Percentiles rank a stretch among this genome's conserved stretches.
phyloP scores from a whole-genome alignment of 192 early-diverging fungal genomes.

The Coemansia sp. region DNA sequence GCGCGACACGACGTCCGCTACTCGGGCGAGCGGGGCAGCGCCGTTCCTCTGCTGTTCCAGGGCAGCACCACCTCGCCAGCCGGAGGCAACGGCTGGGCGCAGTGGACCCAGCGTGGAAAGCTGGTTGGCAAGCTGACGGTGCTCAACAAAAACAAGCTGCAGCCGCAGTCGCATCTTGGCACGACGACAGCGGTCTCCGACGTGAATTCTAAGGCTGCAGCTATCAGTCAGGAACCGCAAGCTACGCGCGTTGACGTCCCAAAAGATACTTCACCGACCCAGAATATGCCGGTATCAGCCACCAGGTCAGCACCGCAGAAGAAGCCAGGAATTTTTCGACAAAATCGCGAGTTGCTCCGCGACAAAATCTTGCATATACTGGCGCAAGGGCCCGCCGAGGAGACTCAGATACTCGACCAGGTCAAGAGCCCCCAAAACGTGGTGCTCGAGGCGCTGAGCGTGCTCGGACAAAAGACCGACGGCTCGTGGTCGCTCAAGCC shows the following conservation, averaged over 20 bases:
- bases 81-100: slow-evolving; percentile 16
- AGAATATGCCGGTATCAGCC: not conserved
- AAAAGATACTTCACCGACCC: not conserved
- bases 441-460: slow-evolving; percentile 17
- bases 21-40: slow-evolving; percentile 27
- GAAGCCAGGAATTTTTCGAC: slow-evolving; percentile 39
- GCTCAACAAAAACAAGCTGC: not conserved
- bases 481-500: slow-evolving; percentile 47
- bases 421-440: slow-evolving; percentile 13
- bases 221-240: no score
- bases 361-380: slow-evolving; percentile 35
- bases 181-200: not conserved
- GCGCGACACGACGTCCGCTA: slow-evolving; percentile 39
- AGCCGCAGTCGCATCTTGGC: not conserved
- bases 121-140: slow-evolving; percentile 38
- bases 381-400: slow-evolving; percentile 18
- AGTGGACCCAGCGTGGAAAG: slow-evolving; percentile 35
- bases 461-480: slow-evolving; percentile 6
- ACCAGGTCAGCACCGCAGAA: slow-evolving; percentile 32
- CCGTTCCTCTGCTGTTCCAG: slow-evolving; percentile 35
- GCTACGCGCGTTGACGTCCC: no score
- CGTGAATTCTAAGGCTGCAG: not conserved
- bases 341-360: slow-evolving; percentile 35
- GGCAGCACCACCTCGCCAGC: slow-evolving; percentile 11
- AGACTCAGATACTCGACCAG: slow-evolving; percentile 8